Evolutionary conservation across 345 rosid species (phyloP).

Genomic region (Syzygium jambos): DNA sequence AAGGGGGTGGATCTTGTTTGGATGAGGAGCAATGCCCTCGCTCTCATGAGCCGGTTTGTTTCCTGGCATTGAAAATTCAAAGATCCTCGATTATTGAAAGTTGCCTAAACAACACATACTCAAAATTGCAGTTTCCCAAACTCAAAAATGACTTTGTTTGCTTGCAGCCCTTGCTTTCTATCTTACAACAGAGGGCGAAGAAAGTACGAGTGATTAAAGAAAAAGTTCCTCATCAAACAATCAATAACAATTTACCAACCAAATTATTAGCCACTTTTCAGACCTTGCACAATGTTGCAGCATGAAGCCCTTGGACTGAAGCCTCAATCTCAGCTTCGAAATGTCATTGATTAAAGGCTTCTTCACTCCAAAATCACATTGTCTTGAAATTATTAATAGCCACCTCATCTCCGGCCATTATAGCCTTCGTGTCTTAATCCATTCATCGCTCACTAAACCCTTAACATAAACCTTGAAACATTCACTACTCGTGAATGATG

Average conservation of each 20-base stretch:
- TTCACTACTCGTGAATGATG: no score
- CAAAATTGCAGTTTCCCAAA: neutral
- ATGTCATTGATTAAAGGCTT: neutral
- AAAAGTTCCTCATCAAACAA: neutral
- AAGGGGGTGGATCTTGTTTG: neutral
- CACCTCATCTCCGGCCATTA: neutral
- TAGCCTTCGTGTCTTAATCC: no score
- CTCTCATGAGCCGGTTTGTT: neutral
- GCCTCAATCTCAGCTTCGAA: neutral
- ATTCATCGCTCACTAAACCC: no score
- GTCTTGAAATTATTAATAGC: neutral
- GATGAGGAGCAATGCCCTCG: neutral
- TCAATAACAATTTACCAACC: neutral
- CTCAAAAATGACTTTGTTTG: neutral
- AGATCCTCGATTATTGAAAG: neutral
- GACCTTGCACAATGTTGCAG: neutral
- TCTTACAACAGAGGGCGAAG: neutral
- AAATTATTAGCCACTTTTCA: neutral
- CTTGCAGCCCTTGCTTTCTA: neutral
- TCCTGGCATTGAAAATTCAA: neutral
- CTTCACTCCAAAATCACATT: neutral
- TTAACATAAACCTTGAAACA: no score
- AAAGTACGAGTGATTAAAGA: no score
- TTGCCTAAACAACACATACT: neutral
- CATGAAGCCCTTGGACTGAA: neutral